phyloP scores from a whole-genome alignment of 1,284 basidiomycete genomes.

The Coniferiporia sulphurascens region DNA sequence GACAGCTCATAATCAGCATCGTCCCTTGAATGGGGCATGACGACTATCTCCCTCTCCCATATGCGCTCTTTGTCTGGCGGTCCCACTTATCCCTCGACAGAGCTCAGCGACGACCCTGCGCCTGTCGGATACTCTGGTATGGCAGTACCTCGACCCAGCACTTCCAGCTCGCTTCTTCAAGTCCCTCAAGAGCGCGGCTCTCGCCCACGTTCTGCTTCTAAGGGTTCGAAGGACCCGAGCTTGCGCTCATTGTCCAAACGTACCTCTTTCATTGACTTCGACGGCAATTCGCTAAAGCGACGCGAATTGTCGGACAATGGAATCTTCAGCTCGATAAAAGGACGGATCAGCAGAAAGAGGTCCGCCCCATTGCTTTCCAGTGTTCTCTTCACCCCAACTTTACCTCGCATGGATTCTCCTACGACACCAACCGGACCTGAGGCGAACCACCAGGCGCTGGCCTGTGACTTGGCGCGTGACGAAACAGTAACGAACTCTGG shows the following conservation, averaged over 20 bases:
- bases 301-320: neutral
- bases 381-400: neutral
- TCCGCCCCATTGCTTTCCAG: slow-evolving; percentile 14
- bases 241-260: neutral
- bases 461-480: neutral
- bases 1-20: neutral
- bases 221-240: slow-evolving; percentile 5
- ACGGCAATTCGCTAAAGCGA: neutral
- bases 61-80: slow-evolving; percentile 8
- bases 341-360: slow-evolving; percentile 12
- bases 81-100: slow-evolving; percentile 5
- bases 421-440: slow-evolving; percentile 7
- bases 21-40: slow-evolving; percentile 7
- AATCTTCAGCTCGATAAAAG: slow-evolving; percentile 13
- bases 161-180: neutral
- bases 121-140: slow-evolving; percentile 8
- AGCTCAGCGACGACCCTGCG: neutral
- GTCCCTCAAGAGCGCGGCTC: neutral
- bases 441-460: neutral
- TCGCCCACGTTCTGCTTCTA: slow-evolving; percentile 8
- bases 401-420: slow-evolving; percentile 1
- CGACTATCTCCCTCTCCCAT: slow-evolving; percentile 1
- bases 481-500: neutral
- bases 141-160: neutral
- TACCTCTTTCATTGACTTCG: slow-evolving; percentile 15